Percentiles rank a stretch among this genome's conserved stretches.
These are phyloP conservation scores for Arthrobotrys sinensis DNA, from an alignment of 2,329 filamentous ascomycete species.

Conservation along the genomic window DNA sequence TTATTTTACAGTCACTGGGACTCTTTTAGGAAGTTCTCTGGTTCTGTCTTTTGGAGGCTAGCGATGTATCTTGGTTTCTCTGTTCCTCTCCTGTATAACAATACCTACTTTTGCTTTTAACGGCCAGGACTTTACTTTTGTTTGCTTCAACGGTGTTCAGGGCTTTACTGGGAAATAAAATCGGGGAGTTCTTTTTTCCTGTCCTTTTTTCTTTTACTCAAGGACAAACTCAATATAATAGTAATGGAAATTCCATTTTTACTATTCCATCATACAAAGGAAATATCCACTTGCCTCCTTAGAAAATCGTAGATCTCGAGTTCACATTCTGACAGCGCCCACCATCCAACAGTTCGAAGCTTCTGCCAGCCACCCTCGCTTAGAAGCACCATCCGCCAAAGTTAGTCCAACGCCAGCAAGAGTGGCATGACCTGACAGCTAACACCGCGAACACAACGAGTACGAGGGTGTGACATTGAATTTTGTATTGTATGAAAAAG, in stretches of 20 bases:
- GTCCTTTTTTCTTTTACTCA: background rate
- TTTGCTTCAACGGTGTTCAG: constrained; percentile 44
- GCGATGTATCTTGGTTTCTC: constrained; percentile 37
- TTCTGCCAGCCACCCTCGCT: constrained; percentile 41
- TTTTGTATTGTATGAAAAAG: constrained; percentile 35
- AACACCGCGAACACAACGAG: background rate
- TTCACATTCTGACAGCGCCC: background rate
- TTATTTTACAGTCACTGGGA: constrained; percentile 14
- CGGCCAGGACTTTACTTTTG: constrained; percentile 33
- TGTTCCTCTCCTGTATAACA: constrained; percentile 45
- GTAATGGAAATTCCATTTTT: constrained; percentile 54
- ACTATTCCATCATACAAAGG: constrained; percentile 35
- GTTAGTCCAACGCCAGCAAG: constrained; percentile 6
- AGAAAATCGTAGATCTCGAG: background rate
- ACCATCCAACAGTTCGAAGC: background rate
- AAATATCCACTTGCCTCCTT: constrained; percentile 10
- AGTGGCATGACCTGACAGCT: constrained; percentile 43
- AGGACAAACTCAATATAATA: constrained; percentile 48
- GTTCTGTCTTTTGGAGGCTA: constrained; percentile 46
- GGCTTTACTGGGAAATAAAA: constrained; percentile 48
- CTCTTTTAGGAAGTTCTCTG: constrained; percentile 23
- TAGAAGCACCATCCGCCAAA: constrained; percentile 38
- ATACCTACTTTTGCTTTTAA: constrained; percentile 37
- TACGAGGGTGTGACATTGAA: constrained; percentile 1
- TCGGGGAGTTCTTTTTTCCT: constrained; percentile 40